Evolutionary conservation across 2,329 filamentous ascomycete species (phyloP), one percentile per base, ranked within the genome.

Genomic region (Pseudogymnoascus sp.): DNA sequence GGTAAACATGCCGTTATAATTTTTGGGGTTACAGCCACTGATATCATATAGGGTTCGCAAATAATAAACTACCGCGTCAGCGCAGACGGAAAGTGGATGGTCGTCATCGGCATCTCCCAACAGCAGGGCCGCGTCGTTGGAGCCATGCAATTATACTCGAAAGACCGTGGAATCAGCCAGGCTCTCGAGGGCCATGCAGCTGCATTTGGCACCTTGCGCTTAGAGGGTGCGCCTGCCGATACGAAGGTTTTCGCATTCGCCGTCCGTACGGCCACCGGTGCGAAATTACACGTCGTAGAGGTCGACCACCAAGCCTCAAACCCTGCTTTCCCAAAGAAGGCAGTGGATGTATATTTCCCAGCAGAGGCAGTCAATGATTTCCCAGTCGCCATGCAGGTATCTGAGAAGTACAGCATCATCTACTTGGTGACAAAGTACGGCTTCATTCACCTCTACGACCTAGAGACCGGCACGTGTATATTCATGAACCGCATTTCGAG

Each of bases 401-500:
- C 94, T 3, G 87, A 91, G 72, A 96, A 94, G 78, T 99, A 99
- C 77, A 93, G 92, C 72, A 87, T 99, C 73, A 88, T 99, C 72
- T 97, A 97, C 77, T 86, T 99, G 71, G 91, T 99, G 66, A 99
- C 94, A 63, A 99, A 99, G 77, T 99, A 97, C 72, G 94, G 94
- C 61, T 99, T 97, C 78, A 97, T 99, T 71, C 94, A 99, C 77
- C 84, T 99, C 23, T 97, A 99, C 78, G 95, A 99, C 72, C 85
- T 99, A 63, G 95, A 99, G 80, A 94, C 90, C 6, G 95, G 91
- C 63, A 90, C 89, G 11, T 95, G 91, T 74, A 94, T 99, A 74
- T 99, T 97, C 84, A 95, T 99, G 92, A 99, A 99, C 82, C 89
- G 95, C 70, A 99, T 99, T 72, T 99, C 94, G 35, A 96, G 92